Evolutionary conservation across 2,329 filamentous ascomycete genomes (phyloP).

Genomic region (Eurotiales sp.): DNA sequence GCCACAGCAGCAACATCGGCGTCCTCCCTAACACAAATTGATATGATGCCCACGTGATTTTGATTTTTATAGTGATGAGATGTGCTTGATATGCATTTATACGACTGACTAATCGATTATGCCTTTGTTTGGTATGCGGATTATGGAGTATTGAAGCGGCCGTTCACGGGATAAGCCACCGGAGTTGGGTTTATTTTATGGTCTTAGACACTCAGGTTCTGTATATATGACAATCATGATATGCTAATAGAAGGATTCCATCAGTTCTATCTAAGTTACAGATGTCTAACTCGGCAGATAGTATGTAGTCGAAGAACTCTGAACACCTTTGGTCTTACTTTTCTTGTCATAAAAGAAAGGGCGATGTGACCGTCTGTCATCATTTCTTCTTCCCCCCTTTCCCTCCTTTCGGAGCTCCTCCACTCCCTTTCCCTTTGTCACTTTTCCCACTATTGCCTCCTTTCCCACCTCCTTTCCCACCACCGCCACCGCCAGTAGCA

Average conservation of each 20-base stretch:
- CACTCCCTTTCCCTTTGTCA: constrained; percentile 29
- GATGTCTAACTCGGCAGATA: too few species aligned
- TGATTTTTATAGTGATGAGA: background rate
- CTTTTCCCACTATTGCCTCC: constrained; percentile 25
- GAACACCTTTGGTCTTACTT: too few species aligned
- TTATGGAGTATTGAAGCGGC: background rate
- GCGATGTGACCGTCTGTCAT: constrained; percentile 2
- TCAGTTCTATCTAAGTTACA: background rate
- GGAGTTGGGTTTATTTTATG: too few species aligned
- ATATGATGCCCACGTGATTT: constrained; percentile 37
- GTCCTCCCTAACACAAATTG: constrained; percentile 29
- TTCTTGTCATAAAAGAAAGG: too few species aligned
- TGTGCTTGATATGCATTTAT: background rate
- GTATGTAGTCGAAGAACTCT: too few species aligned
- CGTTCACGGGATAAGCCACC: background rate
- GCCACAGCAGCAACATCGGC: constrained; percentile 19
- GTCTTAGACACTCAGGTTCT: background rate
- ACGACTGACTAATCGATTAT: background rate
- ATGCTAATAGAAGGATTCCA: background rate
- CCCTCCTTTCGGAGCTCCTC: constrained; percentile 18
- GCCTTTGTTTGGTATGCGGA: background rate
- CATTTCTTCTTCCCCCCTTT: constrained; percentile 42
- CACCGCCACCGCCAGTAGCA: constrained; percentile 43
- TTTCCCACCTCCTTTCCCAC: constrained; percentile 37
- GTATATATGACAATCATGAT: background rate